These are phyloP conservation scores for Monilinia laxa DNA, from an alignment of 2,329 filamentous ascomycete genomes.

Conservation along the genomic window DNA sequence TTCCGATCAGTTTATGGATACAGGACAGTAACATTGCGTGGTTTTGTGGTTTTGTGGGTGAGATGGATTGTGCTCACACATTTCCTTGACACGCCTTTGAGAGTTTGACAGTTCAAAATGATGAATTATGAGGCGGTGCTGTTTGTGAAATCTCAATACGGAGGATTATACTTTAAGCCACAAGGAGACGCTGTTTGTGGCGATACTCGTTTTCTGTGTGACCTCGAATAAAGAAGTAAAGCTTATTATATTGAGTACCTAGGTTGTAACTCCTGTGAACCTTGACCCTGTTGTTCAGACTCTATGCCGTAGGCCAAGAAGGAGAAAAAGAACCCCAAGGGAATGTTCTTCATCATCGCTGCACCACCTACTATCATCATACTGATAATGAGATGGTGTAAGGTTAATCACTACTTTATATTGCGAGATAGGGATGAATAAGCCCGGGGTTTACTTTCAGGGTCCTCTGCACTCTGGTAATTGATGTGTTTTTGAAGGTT, in stretches of 20 bases:
- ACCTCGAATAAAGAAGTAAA: not conserved
- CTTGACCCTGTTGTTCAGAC: not conserved
- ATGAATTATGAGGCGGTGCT: slow-evolving; percentile 1
- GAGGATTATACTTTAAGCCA: not conserved
- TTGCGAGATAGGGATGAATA: not conserved
- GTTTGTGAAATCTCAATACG: not conserved
- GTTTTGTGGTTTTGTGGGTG: not conserved
- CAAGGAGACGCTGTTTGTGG: slow-evolving; percentile 4
- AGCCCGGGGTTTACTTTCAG: not conserved
- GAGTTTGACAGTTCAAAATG: not conserved
- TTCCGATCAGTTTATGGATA: not conserved
- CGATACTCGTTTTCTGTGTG: not conserved
- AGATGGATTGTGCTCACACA: not conserved
- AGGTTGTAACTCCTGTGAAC: not conserved
- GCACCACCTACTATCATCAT: not conserved
- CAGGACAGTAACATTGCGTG: not conserved
- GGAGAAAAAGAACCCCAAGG: not conserved
- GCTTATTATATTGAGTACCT: not conserved
- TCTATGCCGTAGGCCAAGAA: slow-evolving; percentile 4
- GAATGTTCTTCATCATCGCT: not conserved
- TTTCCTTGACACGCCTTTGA: not conserved
- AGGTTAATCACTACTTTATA: slow-evolving; percentile 9
- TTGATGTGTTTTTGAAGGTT: not conserved
- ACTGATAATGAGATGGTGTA: not conserved
- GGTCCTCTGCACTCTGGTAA: slow-evolving; percentile 1